These are phyloP conservation scores for Xylaria sp. DNA, from an alignment of 2,329 filamentous ascomycete genomes.

Conservation along the genomic window DNA sequence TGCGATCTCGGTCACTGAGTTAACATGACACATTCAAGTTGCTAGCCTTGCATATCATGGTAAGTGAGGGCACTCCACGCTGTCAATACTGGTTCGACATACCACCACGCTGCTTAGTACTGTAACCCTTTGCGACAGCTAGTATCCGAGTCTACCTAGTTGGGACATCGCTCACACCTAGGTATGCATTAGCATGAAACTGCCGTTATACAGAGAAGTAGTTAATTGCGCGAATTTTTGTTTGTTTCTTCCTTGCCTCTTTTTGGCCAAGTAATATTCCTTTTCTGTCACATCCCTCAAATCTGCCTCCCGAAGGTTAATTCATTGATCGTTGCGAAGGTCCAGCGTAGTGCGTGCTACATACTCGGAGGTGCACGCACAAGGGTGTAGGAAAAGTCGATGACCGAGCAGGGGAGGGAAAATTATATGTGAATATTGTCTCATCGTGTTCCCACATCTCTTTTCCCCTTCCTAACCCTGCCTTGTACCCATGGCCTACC, in stretches of 20 bases:
- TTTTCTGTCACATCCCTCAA: neutral
- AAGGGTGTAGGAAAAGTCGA: neutral
- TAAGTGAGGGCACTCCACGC: neutral
- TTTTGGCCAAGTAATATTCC: neutral
- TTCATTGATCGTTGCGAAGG: too few species aligned
- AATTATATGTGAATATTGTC: conserved; percentile 19
- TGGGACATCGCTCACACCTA: too few species aligned
- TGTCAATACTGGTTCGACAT: neutral
- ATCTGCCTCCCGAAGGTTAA: conserved; percentile 6
- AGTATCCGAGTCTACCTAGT: neutral
- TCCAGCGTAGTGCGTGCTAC: neutral
- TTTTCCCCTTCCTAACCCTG: neutral
- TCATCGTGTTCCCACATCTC: neutral
- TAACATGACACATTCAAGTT: too few species aligned
- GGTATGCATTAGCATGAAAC: neutral
- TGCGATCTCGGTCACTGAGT: too few species aligned
- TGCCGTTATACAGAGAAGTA: neutral
- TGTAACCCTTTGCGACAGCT: neutral
- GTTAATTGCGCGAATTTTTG: neutral
- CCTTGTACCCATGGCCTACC: neutral
- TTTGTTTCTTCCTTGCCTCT: conserved; percentile 12
- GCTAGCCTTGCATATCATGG: neutral
- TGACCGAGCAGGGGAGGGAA: neutral
- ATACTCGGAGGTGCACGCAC: too few species aligned
- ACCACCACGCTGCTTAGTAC: neutral